Conservation (phyloP, 805 yeast genomes). For the Ogataea dorogensis region DNA sequence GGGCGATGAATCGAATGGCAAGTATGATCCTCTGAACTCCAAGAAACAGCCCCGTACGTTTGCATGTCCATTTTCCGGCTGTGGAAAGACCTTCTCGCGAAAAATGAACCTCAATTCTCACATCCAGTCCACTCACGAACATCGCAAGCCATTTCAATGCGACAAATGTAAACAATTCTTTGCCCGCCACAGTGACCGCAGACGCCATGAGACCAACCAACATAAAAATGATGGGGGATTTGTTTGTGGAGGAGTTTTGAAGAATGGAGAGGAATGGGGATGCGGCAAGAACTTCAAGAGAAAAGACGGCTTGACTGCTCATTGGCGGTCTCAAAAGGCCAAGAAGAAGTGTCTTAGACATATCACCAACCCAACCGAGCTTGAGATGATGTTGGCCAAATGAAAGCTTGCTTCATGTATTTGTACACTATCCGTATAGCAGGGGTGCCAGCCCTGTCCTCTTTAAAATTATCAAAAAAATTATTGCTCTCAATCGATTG, state of each 20-base stretch:
- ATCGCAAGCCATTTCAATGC: slow-evolving; percentile 34
- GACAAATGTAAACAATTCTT: slow-evolving; percentile 29
- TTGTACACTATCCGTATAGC: slow-evolving; percentile 6
- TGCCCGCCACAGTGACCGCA: slow-evolving; percentile 36
- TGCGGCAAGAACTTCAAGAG: slow-evolving; percentile 36
- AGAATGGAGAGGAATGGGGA: slow-evolving; percentile 34
- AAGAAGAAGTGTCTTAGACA: slow-evolving; percentile 32
- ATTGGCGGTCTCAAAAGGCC: slow-evolving; percentile 37
- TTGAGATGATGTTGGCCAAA: slow-evolving; percentile 12
- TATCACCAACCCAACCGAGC: slow-evolving; percentile 11
- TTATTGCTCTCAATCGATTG: neutral
- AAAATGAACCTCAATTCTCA: slow-evolving; percentile 36
- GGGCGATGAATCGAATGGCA: slow-evolving; percentile 11
- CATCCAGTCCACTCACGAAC: slow-evolving; percentile 34
- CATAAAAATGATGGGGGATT: slow-evolving; percentile 26
- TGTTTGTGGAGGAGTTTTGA: slow-evolving; percentile 31
- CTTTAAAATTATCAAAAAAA: too few species aligned
- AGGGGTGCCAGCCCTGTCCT: slow-evolving; percentile 3
- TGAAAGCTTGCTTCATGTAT: slow-evolving; percentile 11
- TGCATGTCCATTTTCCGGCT: slow-evolving; percentile 28
- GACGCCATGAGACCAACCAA: slow-evolving; percentile 36
- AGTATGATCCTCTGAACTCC: slow-evolving; percentile 4
- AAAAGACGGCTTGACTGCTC: slow-evolving; percentile 37
- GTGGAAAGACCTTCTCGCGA: slow-evolving; percentile 33
- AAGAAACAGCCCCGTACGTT: slow-evolving; percentile 20